A percentile compares a stretch with the other conserved stretches of the same genome.
These are phyloP conservation scores for Ceratocystis ficicola DNA, from an alignment of 2,329 filamentous ascomycete species.

Conservation along the genomic window DNA sequence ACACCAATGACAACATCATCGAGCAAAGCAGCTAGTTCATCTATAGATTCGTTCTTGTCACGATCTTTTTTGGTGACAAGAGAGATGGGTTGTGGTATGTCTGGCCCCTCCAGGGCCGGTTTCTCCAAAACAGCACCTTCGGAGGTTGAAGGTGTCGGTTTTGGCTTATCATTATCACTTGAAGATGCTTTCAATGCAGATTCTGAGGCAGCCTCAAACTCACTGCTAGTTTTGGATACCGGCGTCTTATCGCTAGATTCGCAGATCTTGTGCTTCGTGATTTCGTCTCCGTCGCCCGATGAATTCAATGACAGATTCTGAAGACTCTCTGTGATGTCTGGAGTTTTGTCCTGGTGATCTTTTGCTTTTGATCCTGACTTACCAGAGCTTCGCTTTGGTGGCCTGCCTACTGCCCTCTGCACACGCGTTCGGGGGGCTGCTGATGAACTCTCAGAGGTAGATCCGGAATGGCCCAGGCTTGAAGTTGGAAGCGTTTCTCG, in stretches of 20 bases:
- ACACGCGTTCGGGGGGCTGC: constrained; percentile 13
- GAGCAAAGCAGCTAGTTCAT: background rate
- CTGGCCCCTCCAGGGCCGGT: background rate
- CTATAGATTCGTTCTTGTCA: background rate
- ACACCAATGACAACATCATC: background rate
- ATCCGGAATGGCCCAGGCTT: background rate
- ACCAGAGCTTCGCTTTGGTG: background rate
- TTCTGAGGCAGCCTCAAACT: background rate
- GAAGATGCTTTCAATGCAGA: background rate
- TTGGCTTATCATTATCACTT: background rate
- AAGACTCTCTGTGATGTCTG: constrained; percentile 3
- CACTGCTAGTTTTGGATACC: background rate
- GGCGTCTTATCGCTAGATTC: background rate
- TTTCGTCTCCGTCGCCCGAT: background rate
- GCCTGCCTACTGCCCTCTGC: background rate
- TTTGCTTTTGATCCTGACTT: background rate
- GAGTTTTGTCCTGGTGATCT: background rate
- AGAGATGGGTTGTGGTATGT: background rate
- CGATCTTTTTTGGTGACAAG: background rate
- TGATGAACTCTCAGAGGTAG: background rate
- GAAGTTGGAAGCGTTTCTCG: constrained; percentile 22
- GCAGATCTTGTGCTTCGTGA: background rate
- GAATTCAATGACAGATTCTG: constrained; percentile 11
- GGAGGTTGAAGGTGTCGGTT: no score
- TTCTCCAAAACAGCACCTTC: background rate